Evolutionary conservation across 805 yeast genomes (phyloP).

Genomic region (Ogataea corticis): DNA sequence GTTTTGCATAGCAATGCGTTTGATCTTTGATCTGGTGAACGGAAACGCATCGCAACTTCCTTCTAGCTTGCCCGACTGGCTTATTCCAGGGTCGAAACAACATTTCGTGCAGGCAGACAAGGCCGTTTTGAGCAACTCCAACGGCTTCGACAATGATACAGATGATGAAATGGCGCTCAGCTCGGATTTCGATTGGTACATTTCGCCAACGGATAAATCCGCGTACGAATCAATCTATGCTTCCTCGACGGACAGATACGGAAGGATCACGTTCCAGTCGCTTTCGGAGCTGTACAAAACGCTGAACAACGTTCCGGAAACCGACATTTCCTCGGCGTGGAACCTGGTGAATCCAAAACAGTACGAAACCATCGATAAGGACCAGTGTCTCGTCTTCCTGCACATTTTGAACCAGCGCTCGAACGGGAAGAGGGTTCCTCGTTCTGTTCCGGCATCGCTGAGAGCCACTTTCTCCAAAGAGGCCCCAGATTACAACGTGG

Average conservation of each 20-base stretch:
- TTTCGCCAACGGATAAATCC: slow-evolving; percentile 80
- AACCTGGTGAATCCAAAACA: slow-evolving; percentile 90
- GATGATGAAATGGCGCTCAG: slow-evolving; percentile 64
- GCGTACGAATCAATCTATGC: slow-evolving; percentile 79
- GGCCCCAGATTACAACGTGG: slow-evolving; percentile 66
- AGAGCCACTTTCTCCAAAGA: slow-evolving; percentile 91
- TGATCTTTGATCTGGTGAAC: slow-evolving; percentile 88
- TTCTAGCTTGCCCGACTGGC: slow-evolving; percentile 79
- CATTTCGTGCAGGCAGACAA: slow-evolving; percentile 82
- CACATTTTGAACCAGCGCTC: slow-evolving; percentile 88
- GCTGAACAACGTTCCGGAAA: slow-evolving; percentile 70
- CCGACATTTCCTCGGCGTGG: slow-evolving; percentile 92
- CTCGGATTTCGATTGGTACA: slow-evolving; percentile 92
- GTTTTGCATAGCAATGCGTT: slow-evolving; percentile 95
- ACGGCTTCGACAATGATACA: slow-evolving; percentile 44
- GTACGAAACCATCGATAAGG: slow-evolving; percentile 85
- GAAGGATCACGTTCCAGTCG: slow-evolving; percentile 75
- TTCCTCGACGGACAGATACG: slow-evolving; percentile 72
- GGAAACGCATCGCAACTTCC: slow-evolving; percentile 64
- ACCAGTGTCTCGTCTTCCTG: slow-evolving; percentile 84
- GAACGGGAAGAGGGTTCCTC: slow-evolving; percentile 79
- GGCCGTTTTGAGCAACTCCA: slow-evolving; percentile 46
- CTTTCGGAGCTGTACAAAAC: slow-evolving; percentile 68
- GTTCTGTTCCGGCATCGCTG: slow-evolving; percentile 91
- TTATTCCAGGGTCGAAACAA: slow-evolving; percentile 85